Evolutionary conservation across 331 rosid species (phyloP), one percentile per base, ranked within the genome.

Genomic region (Prunus yedoensis): DNA sequence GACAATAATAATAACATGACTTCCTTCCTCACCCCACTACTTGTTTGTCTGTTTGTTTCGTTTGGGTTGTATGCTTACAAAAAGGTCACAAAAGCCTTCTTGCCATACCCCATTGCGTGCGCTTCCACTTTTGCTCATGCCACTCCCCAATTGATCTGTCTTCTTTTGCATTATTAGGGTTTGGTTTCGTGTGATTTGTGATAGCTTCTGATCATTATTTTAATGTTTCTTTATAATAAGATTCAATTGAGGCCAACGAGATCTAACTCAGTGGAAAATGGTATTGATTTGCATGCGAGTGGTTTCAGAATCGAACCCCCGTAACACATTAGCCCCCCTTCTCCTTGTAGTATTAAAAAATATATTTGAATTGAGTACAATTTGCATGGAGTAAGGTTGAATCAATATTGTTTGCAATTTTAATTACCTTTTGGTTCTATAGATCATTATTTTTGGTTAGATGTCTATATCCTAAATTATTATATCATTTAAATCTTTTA

Each of bases 281-380:
- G 0, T 38, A 38, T 38, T 1, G 9, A 38, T 8, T 38, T 38
- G 2, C 2, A 38, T 1, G 1, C 43, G 0, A 38, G 2, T 38
- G 43, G 2, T 38, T 0, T 38, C 0, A 6, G 0, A 1, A 1
- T 38, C 7, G 9, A 6, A 38, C 9, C 0, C 2, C 0, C 43
- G 23, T 21, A 21, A 21, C 9, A 38, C 9, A 1, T 38, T 38
- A 38, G 9, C 0, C 2, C 2, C 8, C 43, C 0, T 38, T 38
- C 2, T 6, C 9, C 0, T 38, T 6, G 0, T 38, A 38, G 0
- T 38, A 38, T 6, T 38, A 5, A 38, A 6, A 38, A 6, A 38
- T 25, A 38, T 1, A 10, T 3, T 10, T 47, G 17, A 47, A 1
- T 13, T 47, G 52, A 47, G 17, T 47, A 47, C 52, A 47, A 13